Base-by-base conservation (phyloP, 2,329 filamentous ascomycete species). In the Cercospora zeina region DNA sequence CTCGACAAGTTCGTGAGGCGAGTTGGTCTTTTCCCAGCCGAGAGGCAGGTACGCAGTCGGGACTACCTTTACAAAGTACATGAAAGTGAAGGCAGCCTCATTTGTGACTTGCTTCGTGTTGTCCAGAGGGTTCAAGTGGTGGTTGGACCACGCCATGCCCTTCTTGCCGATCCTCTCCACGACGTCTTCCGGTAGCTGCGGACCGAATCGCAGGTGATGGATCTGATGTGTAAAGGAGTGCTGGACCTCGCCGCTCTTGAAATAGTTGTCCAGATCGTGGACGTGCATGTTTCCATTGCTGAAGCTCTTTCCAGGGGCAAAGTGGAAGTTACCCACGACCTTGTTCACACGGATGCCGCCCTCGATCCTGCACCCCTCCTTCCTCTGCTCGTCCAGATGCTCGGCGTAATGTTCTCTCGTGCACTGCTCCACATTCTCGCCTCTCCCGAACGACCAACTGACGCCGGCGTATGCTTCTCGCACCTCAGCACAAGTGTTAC, bases 31-130 rank as follows among this genome's bases (percentile, higher is more conserved):
- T 73, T 92, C 88, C 91, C 91, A 96, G 66, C 92, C 92, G 1
- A 99, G 84, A 2, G 95, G 92, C 27, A 97, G 84, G 76, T 97
- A 99, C 0, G 92, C 93, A 1, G 95, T 99, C 2, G 90, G 91
- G 33, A 99, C 95, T 61, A 99, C 95, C 82, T 99, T 99, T 78
- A 99, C 84, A 77, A 99, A 99, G 82, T 99, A 99, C 91, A 97
- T 96, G 77, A 88, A 99, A 81, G 97, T 99, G 82, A 84, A 97
- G 67, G 89, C 89, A 69, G 91, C 85, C 72, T 97, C 92, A 36
- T 84, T 80, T 1, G 91, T 96, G 57, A 82, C 79, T 80, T 97
- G 92, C 66, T 84, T 80, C 3, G 89, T 90, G 58, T 84, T 83
- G 73, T 99, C 96, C 4, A 99, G 85, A 4, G 95, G 95, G 77